A percentile compares a stretch with the other conserved stretches of the same genome.
Evolutionary conservation across 225 moss, liverwort and hornwort species (phyloP).

Genomic region (Bryoerythrophyllum caledonicum): DNA sequence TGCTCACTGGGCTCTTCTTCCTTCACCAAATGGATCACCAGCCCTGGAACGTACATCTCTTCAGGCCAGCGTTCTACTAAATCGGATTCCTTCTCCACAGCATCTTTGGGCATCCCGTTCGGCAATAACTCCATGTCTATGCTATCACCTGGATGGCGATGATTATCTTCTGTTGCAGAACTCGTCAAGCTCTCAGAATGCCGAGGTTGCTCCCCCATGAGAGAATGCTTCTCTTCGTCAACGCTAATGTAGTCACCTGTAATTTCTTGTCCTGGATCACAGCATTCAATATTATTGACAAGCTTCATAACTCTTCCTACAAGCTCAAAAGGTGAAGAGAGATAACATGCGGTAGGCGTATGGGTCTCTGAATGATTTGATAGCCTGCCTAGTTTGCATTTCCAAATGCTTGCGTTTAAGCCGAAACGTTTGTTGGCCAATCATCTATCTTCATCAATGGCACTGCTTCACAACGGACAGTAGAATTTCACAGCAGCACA

Average conservation of each 20-base stretch:
- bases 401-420: neutral
- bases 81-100: conserved; percentile 22
- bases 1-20: conserved; percentile 31
- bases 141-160: conserved; percentile 21
- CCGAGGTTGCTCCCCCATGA: conserved; percentile 12
- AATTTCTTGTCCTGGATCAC: conserved; percentile 63
- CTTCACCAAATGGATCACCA: conserved; percentile 69
- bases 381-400: neutral
- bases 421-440: neutral
- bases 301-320: neutral
- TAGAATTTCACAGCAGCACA: conserved; percentile 1
- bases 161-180: conserved; percentile 7
- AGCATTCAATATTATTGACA: conserved; percentile 10
- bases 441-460: neutral
- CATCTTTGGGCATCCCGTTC: conserved; percentile 56
- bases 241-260: conserved; percentile 35
- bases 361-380: neutral
- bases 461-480: neutral
- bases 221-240: conserved; percentile 8
- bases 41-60: conserved; percentile 87
- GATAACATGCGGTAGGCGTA: neutral
- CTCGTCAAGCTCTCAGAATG: conserved; percentile 21
- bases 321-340: neutral
- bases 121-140: conserved; percentile 52
- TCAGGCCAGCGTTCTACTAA: conserved; percentile 68